These are phyloP conservation scores for Acanthamoeba polyphaga DNA, from an alignment of 208 protist genomes.

Conservation along the genomic window DNA sequence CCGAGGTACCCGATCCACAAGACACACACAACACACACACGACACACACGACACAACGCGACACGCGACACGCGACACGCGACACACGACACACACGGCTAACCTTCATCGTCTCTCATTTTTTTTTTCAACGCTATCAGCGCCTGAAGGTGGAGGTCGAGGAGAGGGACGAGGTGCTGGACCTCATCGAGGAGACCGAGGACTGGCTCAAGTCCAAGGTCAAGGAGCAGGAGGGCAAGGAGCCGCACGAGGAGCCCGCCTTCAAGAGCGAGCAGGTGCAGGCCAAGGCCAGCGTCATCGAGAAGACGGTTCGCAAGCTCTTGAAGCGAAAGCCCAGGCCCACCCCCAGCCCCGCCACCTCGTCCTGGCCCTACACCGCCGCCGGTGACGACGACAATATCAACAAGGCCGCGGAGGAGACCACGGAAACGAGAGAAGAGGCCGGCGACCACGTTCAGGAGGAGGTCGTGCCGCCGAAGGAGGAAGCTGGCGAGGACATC, in stretches of 20 bases:
- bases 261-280: constrained; percentile 61
- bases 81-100: not conserved
- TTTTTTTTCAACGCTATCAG: not conserved
- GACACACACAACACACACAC: no score
- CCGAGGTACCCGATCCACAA: not conserved
- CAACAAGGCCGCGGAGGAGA: no score
- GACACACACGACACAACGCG: no score
- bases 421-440: no score
- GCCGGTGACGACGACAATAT: no score
- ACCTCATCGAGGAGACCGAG: constrained; percentile 43
- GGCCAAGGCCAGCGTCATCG: not conserved
- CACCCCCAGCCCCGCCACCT: not conserved
- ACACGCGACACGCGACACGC: no score
- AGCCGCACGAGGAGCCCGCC: constrained; percentile 28
- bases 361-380: not conserved
- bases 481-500: not conserved
- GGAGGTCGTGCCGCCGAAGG: not conserved
- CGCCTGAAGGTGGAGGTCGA: constrained; percentile 37
- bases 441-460: no score
- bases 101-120: no score
- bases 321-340: not conserved
- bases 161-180: constrained; percentile 48
- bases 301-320: constrained; percentile 12
- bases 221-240: constrained; percentile 42
- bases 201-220: constrained; percentile 67